Evolutionary conservation across 306 rosid genomes (phyloP), one percentile per base, ranked within the genome.

Genomic region (Gastrolobium villosum): DNA sequence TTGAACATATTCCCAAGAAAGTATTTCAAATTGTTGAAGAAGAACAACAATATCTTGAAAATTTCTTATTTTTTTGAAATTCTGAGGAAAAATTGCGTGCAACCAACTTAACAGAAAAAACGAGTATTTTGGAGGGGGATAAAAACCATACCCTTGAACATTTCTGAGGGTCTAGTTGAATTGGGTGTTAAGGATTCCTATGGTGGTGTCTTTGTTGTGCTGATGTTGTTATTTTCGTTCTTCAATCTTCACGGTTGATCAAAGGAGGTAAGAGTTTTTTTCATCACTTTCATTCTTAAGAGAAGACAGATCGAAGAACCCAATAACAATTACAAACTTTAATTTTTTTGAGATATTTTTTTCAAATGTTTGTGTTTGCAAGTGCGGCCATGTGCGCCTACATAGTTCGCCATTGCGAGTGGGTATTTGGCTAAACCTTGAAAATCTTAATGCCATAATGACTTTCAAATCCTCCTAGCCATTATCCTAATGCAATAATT

Each of bases 111-210:
- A 41, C 10, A 62, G 26, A 35, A 56, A 53, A 87, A 79, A 80
- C 2, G 37, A 54, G 46, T 49, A 74, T 9, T n/a, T 15, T 6
- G 10, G 44, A 65, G 62, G 55, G 63, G 46, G 32, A 81, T 26
- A 50, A 9, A 62, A 31, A 56, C 15, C 36, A 26, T 82, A 92
- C 97, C 98, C 96, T 89, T 92, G 98, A 59, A 94, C 98, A 87
- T 87, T 92, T 72, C 93, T 76, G 82, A 94, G 96, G 78, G 97
- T 94, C 84, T 94, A 97, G 64, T 83, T 92, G 86, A 94, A 92
- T 82, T 97, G 89, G 26, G 97, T 89, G 72, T 92, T 97, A 1
- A 76, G 78, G 76, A 79, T 80, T 66, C 89, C 84, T 34, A 81
- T 14, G 50, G 93, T 1, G 56, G 76, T 65, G 63, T 87, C 94